phyloP scores from a whole-genome alignment of 2,329 filamentous ascomycete genomes.

The Colletotrichum sp. region DNA sequence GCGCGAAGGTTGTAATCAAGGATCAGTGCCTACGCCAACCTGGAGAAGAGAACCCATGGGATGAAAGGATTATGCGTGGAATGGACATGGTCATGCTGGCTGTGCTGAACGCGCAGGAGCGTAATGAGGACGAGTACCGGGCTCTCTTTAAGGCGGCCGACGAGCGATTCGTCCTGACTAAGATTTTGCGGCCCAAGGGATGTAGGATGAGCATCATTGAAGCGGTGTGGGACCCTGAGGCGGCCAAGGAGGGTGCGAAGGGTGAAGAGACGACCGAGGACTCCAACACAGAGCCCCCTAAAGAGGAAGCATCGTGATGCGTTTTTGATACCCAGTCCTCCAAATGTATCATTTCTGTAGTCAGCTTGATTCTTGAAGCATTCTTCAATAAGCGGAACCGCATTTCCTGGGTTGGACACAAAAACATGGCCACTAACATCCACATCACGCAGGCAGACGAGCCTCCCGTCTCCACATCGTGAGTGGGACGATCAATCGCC shows the following conservation, averaged over 20 bases:
- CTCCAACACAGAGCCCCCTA: not conserved
- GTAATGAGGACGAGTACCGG: conserved; percentile 49
- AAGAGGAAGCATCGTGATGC: not conserved
- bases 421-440: rapidly evolving
- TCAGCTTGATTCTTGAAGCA: not conserved
- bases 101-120: conserved; percentile 56
- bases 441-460: not conserved
- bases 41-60: conserved; percentile 44
- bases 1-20: conserved; percentile 29
- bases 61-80: conserved; percentile 50
- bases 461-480: not conserved
- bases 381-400: not conserved
- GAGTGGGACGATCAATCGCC: not conserved
- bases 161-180: conserved; percentile 47
- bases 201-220: conserved; percentile 55
- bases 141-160: conserved; percentile 48
- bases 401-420: not conserved
- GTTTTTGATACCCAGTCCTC: not conserved
- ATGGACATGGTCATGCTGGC: conserved; percentile 60
- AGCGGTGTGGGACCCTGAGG: conserved; percentile 46
- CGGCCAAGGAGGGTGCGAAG: conserved; percentile 12
- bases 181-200: conserved; percentile 42
- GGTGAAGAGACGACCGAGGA: not conserved
- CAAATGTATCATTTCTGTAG: not conserved
- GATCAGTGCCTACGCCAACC: conserved; percentile 42